Conservation (phyloP, 106 monocot species). For the Narthecium ossifragum region DNA sequence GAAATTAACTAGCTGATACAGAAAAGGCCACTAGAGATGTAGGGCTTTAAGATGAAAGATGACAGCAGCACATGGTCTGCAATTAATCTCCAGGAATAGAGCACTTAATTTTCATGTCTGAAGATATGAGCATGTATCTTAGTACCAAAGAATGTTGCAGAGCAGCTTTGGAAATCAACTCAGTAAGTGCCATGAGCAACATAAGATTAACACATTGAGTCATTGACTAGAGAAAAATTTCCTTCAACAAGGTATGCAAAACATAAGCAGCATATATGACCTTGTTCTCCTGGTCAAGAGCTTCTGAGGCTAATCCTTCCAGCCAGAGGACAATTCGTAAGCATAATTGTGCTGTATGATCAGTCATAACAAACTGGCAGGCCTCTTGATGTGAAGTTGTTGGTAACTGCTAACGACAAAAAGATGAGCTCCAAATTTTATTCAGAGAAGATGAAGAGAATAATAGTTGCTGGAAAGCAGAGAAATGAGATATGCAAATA, state of each 20-base stretch:
- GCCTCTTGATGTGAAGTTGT: conserved; percentile 94
- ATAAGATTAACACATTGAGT: no score
- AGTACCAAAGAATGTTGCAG: no score
- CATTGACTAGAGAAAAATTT: not conserved
- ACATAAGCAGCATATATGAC: conserved; percentile 14
- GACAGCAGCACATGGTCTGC: no score
- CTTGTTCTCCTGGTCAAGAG: conserved; percentile 87
- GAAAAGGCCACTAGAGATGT: no score
- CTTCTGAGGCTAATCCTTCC: conserved; percentile 87
- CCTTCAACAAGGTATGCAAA: not conserved
- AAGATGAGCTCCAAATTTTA: no score
- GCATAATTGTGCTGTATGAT: conserved; percentile 84
- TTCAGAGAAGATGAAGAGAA: not conserved
- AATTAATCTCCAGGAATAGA: no score
- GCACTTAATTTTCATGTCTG: no score
- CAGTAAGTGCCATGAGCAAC: no score
- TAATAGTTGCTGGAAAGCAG: not conserved
- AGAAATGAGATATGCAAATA: not conserved
- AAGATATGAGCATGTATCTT: no score
- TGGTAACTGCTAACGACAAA: conserved; percentile 62
- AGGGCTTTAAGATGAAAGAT: no score
- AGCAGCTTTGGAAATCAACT: not conserved
- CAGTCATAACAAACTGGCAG: conserved; percentile 65
- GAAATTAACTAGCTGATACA: no score
- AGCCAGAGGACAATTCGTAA: conserved; percentile 84